Percentiles rank a stretch among this genome's conserved stretches.
Conservation (phyloP, 192 early-diverging fungal species). For the Haplosporangium gracile region DNA sequence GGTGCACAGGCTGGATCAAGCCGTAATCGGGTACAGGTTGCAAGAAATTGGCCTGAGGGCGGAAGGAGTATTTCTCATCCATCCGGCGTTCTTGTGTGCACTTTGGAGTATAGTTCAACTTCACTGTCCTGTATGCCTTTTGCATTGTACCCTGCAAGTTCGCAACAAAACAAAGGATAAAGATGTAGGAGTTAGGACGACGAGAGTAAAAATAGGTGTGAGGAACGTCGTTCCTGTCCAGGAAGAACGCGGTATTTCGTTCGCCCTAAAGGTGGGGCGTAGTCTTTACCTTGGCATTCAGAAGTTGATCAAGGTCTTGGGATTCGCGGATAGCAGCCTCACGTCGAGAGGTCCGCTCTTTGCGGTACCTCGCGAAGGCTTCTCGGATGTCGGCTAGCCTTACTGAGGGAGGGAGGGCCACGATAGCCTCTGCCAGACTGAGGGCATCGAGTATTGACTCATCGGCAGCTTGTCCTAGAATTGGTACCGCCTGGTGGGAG, state of each 20-base stretch:
- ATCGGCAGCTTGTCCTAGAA: constrained; percentile 36
- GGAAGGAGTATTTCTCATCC: constrained; percentile 44
- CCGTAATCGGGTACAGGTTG: constrained; percentile 46
- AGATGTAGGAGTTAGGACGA: background rate
- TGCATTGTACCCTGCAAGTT: constrained; percentile 13
- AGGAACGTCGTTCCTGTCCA: background rate
- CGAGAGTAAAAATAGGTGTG: background rate
- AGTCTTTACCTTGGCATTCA: constrained; percentile 32
- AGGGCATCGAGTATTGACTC: constrained; percentile 46
- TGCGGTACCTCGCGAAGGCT: constrained; percentile 29
- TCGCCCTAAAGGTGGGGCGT: too few species aligned
- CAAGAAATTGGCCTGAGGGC: constrained; percentile 50
- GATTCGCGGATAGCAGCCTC: constrained; percentile 25
- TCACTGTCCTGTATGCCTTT: constrained; percentile 22
- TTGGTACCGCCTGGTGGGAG: constrained; percentile 17
- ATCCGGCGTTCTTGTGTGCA: constrained; percentile 23
- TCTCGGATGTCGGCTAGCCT: constrained; percentile 13
- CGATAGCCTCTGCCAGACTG: constrained; percentile 23
- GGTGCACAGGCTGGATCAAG: constrained; percentile 7
- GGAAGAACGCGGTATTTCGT: background rate
- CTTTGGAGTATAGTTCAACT: constrained; percentile 42
- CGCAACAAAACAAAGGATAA: background rate
- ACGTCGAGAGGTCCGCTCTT: constrained; percentile 17
- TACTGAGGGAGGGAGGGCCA: constrained; percentile 20
- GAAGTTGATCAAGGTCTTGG: constrained; percentile 22